Conservation (phyloP, 495 filamentous ascomycete species). For the Neurospora sublineolata region DNA sequence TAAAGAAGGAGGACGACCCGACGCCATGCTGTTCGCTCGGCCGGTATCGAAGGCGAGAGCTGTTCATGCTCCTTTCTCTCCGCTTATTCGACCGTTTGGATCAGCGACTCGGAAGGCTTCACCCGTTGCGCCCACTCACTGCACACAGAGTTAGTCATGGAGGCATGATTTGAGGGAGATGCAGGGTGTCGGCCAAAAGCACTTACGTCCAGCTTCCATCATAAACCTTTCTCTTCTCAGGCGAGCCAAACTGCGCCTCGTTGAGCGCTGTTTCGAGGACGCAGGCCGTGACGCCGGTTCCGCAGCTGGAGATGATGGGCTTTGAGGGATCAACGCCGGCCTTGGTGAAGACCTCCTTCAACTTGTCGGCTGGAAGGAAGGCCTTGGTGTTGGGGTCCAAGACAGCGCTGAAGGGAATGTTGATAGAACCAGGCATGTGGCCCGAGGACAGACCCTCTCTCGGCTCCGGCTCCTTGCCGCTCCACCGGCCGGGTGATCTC, state of each 20-base stretch:
- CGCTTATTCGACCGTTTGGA: slow-evolving; percentile 18
- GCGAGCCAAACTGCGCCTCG: slow-evolving; percentile 61
- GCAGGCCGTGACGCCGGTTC: slow-evolving; percentile 90
- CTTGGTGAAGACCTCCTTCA: slow-evolving; percentile 63
- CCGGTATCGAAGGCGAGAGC: not conserved
- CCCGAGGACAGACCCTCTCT: slow-evolving; percentile 77
- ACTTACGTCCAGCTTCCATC: slow-evolving; percentile 98
- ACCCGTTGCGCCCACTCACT: slow-evolving; percentile 65
- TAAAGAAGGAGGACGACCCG: not conserved
- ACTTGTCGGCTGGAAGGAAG: slow-evolving; percentile 57
- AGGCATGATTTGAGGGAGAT: not conserved
- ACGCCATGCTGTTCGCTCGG: not conserved
- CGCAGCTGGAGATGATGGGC: slow-evolving; percentile 80
- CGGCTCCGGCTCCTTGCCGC: slow-evolving; percentile 76
- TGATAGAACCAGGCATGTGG: slow-evolving; percentile 83
- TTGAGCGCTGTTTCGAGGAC: slow-evolving; percentile 79
- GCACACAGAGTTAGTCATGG: not conserved
- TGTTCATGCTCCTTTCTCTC: not conserved
- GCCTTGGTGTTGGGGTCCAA: slow-evolving; percentile 74
- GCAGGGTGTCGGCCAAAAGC: not conserved
- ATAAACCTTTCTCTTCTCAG: slow-evolving; percentile 64
- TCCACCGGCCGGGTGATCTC: slow-evolving; percentile 65
- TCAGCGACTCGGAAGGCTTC: slow-evolving; percentile 30
- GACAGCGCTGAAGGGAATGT: slow-evolving; percentile 65
- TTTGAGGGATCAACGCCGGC: slow-evolving; percentile 71